Evolutionary conservation across 1,139 yeast species (phyloP).

Genomic region (Magnusiomyces ingens): DNA sequence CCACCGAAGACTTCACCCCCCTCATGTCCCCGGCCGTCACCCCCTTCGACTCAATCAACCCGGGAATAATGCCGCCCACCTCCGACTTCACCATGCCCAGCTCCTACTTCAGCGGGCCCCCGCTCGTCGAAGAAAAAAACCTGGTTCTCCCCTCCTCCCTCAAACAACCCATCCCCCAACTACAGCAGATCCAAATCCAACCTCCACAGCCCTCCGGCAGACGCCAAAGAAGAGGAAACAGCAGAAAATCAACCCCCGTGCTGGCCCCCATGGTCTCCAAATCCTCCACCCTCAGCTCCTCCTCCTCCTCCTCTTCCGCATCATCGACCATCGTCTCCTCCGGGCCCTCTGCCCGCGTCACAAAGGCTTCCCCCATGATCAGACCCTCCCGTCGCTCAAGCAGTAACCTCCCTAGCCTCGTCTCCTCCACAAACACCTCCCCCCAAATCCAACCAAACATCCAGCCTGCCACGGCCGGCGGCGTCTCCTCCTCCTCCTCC

Average conservation of each 20-base stretch:
- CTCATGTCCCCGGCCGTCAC: slow-evolving; percentile 69
- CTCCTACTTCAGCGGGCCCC: slow-evolving; percentile 47
- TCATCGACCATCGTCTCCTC: not conserved
- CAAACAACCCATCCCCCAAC: slow-evolving; percentile 9
- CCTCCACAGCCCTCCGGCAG: slow-evolving; percentile 3
- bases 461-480: not conserved
- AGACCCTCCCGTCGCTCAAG: slow-evolving; percentile 19
- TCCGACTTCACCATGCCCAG: slow-evolving; percentile 30
- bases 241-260: slow-evolving; percentile 13
- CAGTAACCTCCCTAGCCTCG: slow-evolving; percentile 9
- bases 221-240: slow-evolving; percentile 4
- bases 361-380: slow-evolving; percentile 22
- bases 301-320: slow-evolving; percentile 13
- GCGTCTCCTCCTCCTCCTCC: slow-evolving; percentile 27
- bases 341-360: slow-evolving; percentile 15
- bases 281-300: slow-evolving; percentile 10
- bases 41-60: slow-evolving; percentile 44
- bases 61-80: slow-evolving; percentile 17
- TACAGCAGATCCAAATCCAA: slow-evolving; percentile 12
- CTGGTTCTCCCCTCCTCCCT: slow-evolving; percentile 19
- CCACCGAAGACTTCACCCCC: slow-evolving; percentile 49
- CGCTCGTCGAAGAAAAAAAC: slow-evolving; percentile 46
- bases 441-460: slow-evolving; percentile 16
- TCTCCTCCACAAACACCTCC: slow-evolving; percentile 17
- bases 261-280: slow-evolving; percentile 12